Conservation (phyloP, 2,329 filamentous ascomycete genomes). For the Pestalotiopsis fici region DNA sequence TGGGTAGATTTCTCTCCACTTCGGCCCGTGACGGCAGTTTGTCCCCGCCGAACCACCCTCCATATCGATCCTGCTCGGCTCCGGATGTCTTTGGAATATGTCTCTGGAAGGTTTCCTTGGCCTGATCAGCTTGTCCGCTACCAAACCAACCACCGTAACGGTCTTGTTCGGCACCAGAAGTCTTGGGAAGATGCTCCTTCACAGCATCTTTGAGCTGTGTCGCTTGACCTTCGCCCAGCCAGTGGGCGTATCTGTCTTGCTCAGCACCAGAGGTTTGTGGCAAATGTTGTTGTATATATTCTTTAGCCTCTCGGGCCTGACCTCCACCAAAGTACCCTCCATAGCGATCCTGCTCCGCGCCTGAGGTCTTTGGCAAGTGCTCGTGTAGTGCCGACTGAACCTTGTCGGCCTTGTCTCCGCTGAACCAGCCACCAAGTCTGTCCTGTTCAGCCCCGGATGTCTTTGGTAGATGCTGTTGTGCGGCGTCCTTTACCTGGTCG, state of each 20-base stretch:
- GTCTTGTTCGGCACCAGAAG: constrained; percentile 18
- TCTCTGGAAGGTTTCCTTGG: constrained; percentile 15
- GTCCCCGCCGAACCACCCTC: constrained; percentile 21
- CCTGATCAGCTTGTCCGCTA: constrained; percentile 17
- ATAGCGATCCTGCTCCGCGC: constrained; percentile 25
- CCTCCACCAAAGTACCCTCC: constrained; percentile 21
- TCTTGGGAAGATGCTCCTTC: neutral
- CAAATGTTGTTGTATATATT: constrained; percentile 16
- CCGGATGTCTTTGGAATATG: constrained; percentile 16
- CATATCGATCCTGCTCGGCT: constrained; percentile 24
- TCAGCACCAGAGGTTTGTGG: constrained; percentile 19
- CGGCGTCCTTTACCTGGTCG: constrained; percentile 13
- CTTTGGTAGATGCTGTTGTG: constrained; percentile 16
- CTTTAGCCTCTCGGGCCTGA: constrained; percentile 13
- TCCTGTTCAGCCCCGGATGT: constrained; percentile 19
- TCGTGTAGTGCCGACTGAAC: constrained; percentile 15
- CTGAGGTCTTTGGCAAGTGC: constrained; percentile 16
- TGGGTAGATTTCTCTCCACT: constrained; percentile 17
- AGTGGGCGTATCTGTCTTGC: constrained; percentile 21
- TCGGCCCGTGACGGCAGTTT: constrained; percentile 15
- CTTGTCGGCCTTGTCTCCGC: constrained; percentile 16
- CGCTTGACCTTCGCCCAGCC: constrained; percentile 18
- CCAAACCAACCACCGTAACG: constrained; percentile 21
- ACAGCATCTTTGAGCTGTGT: neutral
- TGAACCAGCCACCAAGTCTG: constrained; percentile 11